phyloP scores from a whole-genome alignment of 1,284 basidiomycete species.

The Phellinidium pouzarii region DNA sequence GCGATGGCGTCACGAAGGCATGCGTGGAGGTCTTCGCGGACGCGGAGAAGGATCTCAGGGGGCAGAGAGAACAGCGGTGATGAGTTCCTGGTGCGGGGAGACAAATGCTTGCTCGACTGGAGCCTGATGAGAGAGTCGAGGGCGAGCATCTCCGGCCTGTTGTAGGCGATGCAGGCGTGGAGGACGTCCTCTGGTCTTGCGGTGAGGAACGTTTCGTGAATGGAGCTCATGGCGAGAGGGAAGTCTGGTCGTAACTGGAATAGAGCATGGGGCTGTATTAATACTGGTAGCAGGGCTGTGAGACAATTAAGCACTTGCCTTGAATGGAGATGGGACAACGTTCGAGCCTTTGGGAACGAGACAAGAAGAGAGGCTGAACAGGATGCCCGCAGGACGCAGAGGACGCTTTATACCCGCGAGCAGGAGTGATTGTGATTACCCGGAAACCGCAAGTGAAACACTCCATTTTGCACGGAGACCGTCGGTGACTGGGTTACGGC shows the following conservation, averaged over 20 bases:
- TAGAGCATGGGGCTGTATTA: not conserved
- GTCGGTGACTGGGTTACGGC: not conserved
- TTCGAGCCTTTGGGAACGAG: not conserved
- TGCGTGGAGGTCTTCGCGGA: constrained; percentile 35
- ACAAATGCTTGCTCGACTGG: constrained; percentile 23
- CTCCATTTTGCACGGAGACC: not conserved
- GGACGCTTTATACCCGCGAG: no score
- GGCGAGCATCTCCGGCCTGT: constrained; percentile 37
- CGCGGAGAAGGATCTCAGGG: constrained; percentile 40
- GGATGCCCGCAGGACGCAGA: no score
- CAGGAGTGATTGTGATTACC: not conserved
- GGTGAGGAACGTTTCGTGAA: not conserved
- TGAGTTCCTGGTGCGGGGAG: constrained; percentile 6
- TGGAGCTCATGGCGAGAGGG: not conserved
- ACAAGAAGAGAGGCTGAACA: not conserved
- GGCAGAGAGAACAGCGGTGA: constrained; percentile 29
- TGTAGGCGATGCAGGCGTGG: constrained; percentile 43
- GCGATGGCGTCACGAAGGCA: constrained; percentile 32
- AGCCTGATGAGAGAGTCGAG: constrained; percentile 32
- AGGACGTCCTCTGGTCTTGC: constrained; percentile 28
- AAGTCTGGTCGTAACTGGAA: not conserved
- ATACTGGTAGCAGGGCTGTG: not conserved
- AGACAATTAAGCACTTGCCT: not conserved
- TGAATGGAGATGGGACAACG: not conserved
- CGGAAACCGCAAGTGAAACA: not conserved